Evolutionary conservation across 495 filamentous ascomycete species (phyloP), one percentile per base, ranked within the genome.

Genomic region (Daldinia concentrica): DNA sequence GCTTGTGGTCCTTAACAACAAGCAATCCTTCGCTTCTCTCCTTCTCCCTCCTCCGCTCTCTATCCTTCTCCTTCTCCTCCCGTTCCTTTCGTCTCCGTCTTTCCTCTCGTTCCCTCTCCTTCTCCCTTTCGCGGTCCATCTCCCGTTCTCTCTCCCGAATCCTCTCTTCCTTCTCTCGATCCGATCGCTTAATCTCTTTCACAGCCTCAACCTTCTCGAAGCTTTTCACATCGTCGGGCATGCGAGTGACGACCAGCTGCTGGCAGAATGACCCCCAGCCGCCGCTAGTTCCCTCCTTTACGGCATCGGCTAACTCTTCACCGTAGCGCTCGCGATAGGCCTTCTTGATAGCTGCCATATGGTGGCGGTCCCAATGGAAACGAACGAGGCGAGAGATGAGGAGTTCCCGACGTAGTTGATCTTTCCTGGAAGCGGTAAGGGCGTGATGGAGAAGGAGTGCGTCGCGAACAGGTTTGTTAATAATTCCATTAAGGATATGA

Each of bases 371-470:
- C 93, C 93, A 96, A 75, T 97, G 93, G 68, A 91, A 88, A 27
- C 93, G 86, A 41, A 95, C 92, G 5, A 94, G 84, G 0, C 93
- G 84, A 55, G 89, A 92, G 62, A 95, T 93, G 24, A 97, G 86
- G 45, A 97, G 84, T 74, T 97, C 93, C n/a, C 88, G 88, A 34
- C 93, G 88, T 58, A 93, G 85, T 34, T 84, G 83, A 71, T 91
- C 90, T n/a, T 83, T 82, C 56, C 81, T 84, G 29, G 86, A 85
- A 3, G 83, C 78, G 9, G 86, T 87, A 39, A 98, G 87, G 4
- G 95, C 94, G 81, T 99, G 95, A 79, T 97, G 90, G 32, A 99
- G 85, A n/a, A 99, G 90, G 39, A 98, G 87, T 5, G 95, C 93
- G 78, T 99, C 95, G 58, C 95, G 94, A 69, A 97, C 91, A 36